Evolutionary conservation across 371 early-diverging fungal genomes (phyloP).

Genomic region (Apophysomyces ossiformis): DNA sequence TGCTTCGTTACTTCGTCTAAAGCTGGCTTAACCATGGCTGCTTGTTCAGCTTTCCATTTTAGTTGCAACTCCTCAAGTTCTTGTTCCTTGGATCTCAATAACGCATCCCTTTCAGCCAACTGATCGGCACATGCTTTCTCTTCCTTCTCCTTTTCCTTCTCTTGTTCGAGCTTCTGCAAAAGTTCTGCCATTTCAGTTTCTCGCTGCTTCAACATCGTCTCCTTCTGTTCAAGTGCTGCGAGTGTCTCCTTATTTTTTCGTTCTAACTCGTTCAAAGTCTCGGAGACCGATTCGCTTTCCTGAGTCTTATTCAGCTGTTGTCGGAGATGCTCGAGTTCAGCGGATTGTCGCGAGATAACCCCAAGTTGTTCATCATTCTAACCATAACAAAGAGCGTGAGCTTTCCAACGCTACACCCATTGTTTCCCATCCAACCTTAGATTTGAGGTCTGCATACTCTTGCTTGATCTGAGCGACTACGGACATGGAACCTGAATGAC

Average conservation of each 20-base stretch:
- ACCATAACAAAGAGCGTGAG: not conserved
- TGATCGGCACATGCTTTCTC: constrained; percentile 18
- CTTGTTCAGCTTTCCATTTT: constrained; percentile 42
- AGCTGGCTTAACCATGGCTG: constrained; percentile 44
- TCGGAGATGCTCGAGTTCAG: constrained; percentile 43
- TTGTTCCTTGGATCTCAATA: constrained; percentile 31
- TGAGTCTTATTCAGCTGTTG: constrained; percentile 17
- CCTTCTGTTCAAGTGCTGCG: constrained; percentile 25
- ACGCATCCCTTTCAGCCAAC: constrained; percentile 40
- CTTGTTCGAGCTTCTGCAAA: constrained; percentile 24
- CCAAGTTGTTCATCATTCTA: constrained; percentile 46
- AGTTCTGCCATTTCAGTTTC: constrained; percentile 33
- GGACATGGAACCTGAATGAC: not conserved
- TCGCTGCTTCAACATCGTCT: constrained; percentile 26
- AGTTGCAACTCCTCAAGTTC: constrained; percentile 38
- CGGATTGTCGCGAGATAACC: constrained; percentile 42
- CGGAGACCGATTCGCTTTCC: not conserved
- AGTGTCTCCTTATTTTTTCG: constrained; percentile 19
- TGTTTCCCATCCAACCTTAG: constrained; percentile 29
- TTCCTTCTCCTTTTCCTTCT: constrained; percentile 17
- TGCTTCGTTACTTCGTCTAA: constrained; percentile 42
- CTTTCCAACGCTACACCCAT: not conserved
- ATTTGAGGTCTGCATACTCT: constrained; percentile 49
- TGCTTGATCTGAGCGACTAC: constrained; percentile 40
- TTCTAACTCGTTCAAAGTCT: not conserved